Percentiles rank a stretch among this genome's conserved stretches.
Evolutionary conservation across 1,284 basidiomycete species (phyloP).

Genomic region (Schizophyllum commune): DNA sequence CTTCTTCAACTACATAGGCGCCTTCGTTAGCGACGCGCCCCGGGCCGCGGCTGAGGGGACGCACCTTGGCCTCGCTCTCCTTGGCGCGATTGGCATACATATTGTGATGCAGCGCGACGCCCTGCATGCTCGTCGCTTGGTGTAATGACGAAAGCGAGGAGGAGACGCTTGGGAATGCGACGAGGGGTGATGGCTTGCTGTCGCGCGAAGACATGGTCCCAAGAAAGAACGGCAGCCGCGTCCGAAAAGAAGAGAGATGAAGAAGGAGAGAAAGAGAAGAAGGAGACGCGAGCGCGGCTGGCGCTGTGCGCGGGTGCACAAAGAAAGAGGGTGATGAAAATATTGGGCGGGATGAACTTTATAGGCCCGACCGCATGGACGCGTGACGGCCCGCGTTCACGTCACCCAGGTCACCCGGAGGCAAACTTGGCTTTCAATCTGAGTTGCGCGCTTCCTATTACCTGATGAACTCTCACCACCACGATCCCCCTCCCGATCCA

Average conservation of each 20-base stretch:
- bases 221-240: constrained; percentile 9
- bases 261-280: constrained; percentile 8
- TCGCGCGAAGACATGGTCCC: constrained; percentile 19
- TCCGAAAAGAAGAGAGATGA: constrained; percentile 10
- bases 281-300: not conserved
- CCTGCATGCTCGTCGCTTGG: constrained; percentile 58
- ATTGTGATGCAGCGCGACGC: constrained; percentile 55
- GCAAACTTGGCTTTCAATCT: too few species aligned
- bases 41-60: constrained; percentile 6
- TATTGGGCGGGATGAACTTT: too few species aligned
- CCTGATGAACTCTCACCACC: too few species aligned
- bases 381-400: too few species aligned
- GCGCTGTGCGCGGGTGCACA: too few species aligned
- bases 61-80: constrained; percentile 69
- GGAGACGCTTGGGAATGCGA: constrained; percentile 64
- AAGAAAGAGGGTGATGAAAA: too few species aligned
- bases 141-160: constrained; percentile 58
- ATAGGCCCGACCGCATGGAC: too few species aligned
- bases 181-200: constrained; percentile 33
- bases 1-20: too few species aligned
- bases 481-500: too few species aligned
- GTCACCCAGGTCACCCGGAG: too few species aligned
- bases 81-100: constrained; percentile 60
- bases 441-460: too few species aligned
- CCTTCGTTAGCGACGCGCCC: too few species aligned